Conservation (phyloP, 202 grass and related monocot species). For the Cymbopogon flexuosus region DNA sequence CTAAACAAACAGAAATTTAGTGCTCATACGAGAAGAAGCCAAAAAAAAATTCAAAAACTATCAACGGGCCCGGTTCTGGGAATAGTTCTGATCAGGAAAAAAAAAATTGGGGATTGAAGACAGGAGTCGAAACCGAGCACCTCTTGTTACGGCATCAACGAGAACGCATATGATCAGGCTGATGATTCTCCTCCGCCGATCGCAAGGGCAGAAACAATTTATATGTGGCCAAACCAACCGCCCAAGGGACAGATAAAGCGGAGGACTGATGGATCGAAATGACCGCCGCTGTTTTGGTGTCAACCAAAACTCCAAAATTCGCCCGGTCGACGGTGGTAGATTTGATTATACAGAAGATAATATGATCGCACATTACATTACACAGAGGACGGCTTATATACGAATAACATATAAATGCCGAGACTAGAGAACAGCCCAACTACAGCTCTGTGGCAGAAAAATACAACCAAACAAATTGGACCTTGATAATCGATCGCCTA, state of each 20-base stretch:
- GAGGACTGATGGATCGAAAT: neutral
- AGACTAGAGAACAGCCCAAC: too few relatives aligned
- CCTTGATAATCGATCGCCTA: neutral
- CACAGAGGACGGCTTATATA: neutral
- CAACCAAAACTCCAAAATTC: neutral
- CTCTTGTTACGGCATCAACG: neutral
- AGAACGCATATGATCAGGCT: neutral
- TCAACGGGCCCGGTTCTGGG: neutral
- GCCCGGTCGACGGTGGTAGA: neutral
- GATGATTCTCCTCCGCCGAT: neutral
- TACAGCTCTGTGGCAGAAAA: neutral
- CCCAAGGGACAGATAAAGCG: neutral
- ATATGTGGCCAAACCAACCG: neutral
- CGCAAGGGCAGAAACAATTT: neutral
- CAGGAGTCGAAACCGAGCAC: neutral
- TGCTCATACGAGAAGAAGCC: neutral
- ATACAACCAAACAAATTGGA: neutral
- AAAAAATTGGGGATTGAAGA: neutral
- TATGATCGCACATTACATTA: neutral
- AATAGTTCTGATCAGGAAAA: neutral
- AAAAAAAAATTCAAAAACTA: neutral
- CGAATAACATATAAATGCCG: neutral
- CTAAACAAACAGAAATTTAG: neutral
- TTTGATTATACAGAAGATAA: neutral
- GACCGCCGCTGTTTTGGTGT: neutral